Base-by-base conservation (phyloP, 352 stramenopile species). In the Phytophthora chlamydospora region DNA sequence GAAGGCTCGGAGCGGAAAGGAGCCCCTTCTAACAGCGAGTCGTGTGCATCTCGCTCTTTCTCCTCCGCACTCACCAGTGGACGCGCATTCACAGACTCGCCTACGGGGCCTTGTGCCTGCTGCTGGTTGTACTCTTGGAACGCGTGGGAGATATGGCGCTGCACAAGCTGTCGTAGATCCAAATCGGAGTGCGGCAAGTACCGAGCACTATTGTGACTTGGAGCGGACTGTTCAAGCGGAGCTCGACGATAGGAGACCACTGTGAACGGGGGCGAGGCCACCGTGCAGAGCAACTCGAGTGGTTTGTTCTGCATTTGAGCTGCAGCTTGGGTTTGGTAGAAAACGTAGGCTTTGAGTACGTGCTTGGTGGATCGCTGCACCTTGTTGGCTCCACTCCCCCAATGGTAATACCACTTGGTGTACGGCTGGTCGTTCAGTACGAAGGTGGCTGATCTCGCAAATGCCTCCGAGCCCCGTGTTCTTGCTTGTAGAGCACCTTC, bases 401-500 rank as follows among this genome's bases (percentile, higher is more conserved):
- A 89, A 29, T 84, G 67, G 44, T 89, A 89, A 58, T 86, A 89
- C 80, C 80, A 89, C 13, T 80, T 76, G 27, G 75, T 66, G 10
- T 66, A 68, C 2, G 67, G 32, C 31, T 89, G 81, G 50, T 80
- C 77, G 45, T 87, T 68, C 42, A 82, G 78, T 27, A 83, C 29
- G 11, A 66, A 68, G 5, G 59, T 73, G 12, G 49, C 57, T 24
- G 56, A 46, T 3, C 61, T 27, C 6, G 41, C 24, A 5, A n/a
- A 33, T 2, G 14, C 27, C 12, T 71, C 57, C 13, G 67, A 58
- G 14, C 16, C 59, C 27, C 48, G 56, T 9, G 32, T 27, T 13
- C 17, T 31, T 12, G 58, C 70, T 35, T 71, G 57, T 6, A 27
- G 50, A 3, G 67, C 62, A 9, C 77, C 80, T 32, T 85, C 70